phyloP scores from a whole-genome alignment of 2,329 filamentous ascomycete genomes.

The Teratosphaeriaceae sp. region DNA sequence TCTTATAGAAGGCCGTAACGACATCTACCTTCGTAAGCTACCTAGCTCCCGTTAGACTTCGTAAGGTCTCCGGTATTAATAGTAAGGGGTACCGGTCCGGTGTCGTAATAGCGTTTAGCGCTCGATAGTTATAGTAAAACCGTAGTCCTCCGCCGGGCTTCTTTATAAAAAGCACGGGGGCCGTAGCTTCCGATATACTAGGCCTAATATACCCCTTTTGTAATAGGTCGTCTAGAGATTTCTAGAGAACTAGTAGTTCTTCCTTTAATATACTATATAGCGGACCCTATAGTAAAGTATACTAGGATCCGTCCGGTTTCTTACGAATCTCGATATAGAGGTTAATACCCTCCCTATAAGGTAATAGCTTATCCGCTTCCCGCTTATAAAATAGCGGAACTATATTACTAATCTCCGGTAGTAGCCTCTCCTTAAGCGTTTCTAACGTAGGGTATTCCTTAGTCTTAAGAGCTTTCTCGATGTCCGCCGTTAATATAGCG shows the following conservation, averaged over 20 bases:
- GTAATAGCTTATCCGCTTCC: neutral
- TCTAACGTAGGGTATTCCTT: conserved; percentile 1
- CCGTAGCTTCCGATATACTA: neutral
- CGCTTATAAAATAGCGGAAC: neutral
- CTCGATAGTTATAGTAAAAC: conserved; percentile 2
- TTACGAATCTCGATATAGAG: conserved; percentile 1
- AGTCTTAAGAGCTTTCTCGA: conserved; percentile 5
- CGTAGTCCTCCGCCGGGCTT: neutral
- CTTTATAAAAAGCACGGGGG: conserved; percentile 3
- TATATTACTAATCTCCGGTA: neutral
- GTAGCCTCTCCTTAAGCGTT: neutral
- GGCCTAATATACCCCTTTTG: conserved; percentile 1
- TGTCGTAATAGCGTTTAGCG: conserved; percentile 3
- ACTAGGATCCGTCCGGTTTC: conserved; percentile 2
- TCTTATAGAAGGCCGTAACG: conserved; percentile 2
- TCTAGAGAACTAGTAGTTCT: neutral
- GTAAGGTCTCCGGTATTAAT: conserved; percentile 5
- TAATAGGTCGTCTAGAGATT: conserved; percentile 4
- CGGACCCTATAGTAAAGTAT: conserved; percentile 2
- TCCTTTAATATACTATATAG: conserved; percentile 5
- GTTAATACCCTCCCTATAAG: neutral
- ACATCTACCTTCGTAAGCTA: conserved; percentile 5
- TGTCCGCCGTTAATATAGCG: neutral
- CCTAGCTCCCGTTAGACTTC: conserved; percentile 1
- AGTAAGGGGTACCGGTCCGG: neutral